phyloP scores from a whole-genome alignment of 805 yeast species.

The Lachancea fermentati region DNA sequence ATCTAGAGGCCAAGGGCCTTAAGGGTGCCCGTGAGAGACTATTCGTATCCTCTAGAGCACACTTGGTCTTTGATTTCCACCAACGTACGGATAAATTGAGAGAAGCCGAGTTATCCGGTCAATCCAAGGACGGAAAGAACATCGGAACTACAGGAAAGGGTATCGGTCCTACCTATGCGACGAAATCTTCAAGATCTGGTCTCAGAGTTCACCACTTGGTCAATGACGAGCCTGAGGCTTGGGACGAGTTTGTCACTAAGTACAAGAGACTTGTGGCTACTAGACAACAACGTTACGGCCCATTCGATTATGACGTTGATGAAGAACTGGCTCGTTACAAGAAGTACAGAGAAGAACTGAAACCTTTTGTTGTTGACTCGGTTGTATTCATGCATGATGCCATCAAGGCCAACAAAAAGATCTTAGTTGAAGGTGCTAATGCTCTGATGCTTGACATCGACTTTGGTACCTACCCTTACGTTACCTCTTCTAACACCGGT shows the following conservation, averaged over 20 bases:
- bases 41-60: constrained; percentile 90
- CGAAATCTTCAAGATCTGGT: constrained; percentile 96
- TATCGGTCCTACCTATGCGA: constrained; percentile 96
- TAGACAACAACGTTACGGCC: constrained; percentile 87
- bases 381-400: constrained; percentile 80
- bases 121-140: constrained; percentile 55
- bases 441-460: constrained; percentile 97
- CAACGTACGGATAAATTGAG: constrained; percentile 94
- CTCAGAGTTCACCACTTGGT: constrained; percentile 94
- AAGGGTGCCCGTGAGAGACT: constrained; percentile 53
- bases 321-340: constrained; percentile 76
- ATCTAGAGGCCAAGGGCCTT: constrained; percentile 77
- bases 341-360: constrained; percentile 61
- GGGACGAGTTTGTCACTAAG: constrained; percentile 83
- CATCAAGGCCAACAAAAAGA: constrained; percentile 68
- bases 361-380: constrained; percentile 92
- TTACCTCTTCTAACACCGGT: constrained; percentile 92
- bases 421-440: constrained; percentile 95
- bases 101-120: constrained; percentile 75
- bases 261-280: constrained; percentile 73
- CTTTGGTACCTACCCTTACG: constrained; percentile 97
- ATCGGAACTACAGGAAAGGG: constrained; percentile 99
- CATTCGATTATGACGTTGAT: constrained; percentile 80
- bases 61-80: constrained; percentile 95
- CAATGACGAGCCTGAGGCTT: constrained; percentile 80